These are phyloP conservation scores for Quercus cerris DNA, from an alignment of 306 rosid genomes.

Conservation along the genomic window DNA sequence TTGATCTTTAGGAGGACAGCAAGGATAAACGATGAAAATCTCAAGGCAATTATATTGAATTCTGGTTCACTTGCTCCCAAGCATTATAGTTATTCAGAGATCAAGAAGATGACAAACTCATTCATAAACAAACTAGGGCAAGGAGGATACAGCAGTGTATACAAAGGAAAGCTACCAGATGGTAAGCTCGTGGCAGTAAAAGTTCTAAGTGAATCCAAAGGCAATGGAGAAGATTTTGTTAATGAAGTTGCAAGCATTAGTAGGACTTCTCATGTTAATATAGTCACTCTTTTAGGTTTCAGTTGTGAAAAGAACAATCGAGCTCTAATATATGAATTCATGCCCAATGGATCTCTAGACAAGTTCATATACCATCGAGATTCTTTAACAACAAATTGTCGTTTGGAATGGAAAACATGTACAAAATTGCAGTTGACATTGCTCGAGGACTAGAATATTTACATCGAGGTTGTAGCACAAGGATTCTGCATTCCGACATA, in stretches of 20 bases:
- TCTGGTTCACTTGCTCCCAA: background rate
- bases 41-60: background rate
- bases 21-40: background rate
- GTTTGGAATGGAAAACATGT: background rate
- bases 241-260: background rate
- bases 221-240: background rate
- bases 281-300: background rate
- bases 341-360: background rate
- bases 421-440: background rate
- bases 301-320: background rate
- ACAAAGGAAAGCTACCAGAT: background rate
- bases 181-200: background rate
- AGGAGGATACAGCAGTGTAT: constrained; percentile 3
- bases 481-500: constrained; percentile 8
- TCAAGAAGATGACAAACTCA: background rate
- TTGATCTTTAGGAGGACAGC: background rate
- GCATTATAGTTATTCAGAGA: background rate
- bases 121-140: background rate
- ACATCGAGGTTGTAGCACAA: background rate
- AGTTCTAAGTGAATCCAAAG: background rate
- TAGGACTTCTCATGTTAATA: background rate
- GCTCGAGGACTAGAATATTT: constrained; percentile 5
- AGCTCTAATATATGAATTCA: constrained; percentile 4
- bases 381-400: background rate
- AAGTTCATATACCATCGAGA: background rate